Evolutionary conservation across 768 basidiomycete genomes (phyloP), one percentile per base, ranked within the genome.

Genomic region (Kwoniella newhampshirensis): DNA sequence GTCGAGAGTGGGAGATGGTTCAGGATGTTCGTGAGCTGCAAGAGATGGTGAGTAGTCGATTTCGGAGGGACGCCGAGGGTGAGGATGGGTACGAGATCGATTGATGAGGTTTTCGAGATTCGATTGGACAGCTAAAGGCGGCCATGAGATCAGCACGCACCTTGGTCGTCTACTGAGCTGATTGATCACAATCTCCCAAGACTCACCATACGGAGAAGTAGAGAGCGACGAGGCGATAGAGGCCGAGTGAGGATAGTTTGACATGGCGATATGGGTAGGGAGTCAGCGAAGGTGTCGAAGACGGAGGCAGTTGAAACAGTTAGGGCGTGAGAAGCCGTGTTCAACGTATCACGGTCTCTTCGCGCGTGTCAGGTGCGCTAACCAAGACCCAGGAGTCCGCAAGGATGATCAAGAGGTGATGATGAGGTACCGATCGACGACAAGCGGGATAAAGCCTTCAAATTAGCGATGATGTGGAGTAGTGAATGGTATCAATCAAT

Each of bases 31-130:
- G 18, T 50, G 48, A 7, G 28, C 13, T 13, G 30, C 20, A 11
- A 43, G 42, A 23, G 28, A 40, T 15, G 32, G 54, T 35, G 32
- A 32, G 23, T 41, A 37, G 17, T 46, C 40, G 28, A 37, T 41
- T 1, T 50, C 43, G 1, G 58, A 68, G 1, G 37, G 17, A 32
- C 70, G 57, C 18, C 64, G 40, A 15, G 66, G 64, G 47, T 68
- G 60, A 4, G 73, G 69, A 60, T 71, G 60, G 27, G 55, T 44
- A 4, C 63, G 54, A 45, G 71, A 61, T 35, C 69, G 68, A 7
- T 63, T 59, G 54, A 74, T 74, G 20, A 76, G 59, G 25, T 52
- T 66, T 44, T 74, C 75, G 25, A 76, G 67, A 32, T 70, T 73
- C 26, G 54, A 59, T 47, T 74, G 70, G 18, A 68, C 64, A 12